Evolutionary conservation across 345 rosid species (phyloP), one percentile per base, ranked within the genome.

Genomic region (Alliaria petiolata): DNA sequence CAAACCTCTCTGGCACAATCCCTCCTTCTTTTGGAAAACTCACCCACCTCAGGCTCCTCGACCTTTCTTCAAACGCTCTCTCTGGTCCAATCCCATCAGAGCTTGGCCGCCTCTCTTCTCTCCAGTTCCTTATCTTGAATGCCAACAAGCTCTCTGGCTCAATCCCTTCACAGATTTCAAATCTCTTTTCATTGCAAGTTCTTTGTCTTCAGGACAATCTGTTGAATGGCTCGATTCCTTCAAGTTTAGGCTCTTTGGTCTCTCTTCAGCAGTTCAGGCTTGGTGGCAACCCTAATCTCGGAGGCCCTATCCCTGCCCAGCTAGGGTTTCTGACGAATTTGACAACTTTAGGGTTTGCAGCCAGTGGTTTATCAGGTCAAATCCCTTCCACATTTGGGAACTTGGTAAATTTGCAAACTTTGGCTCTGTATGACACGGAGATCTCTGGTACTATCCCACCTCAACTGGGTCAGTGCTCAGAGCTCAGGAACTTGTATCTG

Each of bases 51-150:
- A 86, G 86, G 74, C 95, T 91, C 34, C 76, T 93, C 4, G 98
- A 93, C 89, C 87, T 93, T 65, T 93, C 98, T 67, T 91, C 90
- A 4, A 93, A 93, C 96, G 78, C 96, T 58, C 89, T 93, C 63
- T 69, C 83, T 0, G 97, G 97, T 16, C 19, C 86, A 65, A 84
- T 93, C 39, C 96, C 98, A 10, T 74, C 62, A 51, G 86, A 87
- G 79, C 85, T 93, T 5, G 95, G 97, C 59, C 85, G 67, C 2
- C 93, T 89, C 55, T 78, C 90, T 25, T 81, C 86, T 26, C 95
- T 93, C 35, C 95, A 93, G 77, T 91, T 89, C 76, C 95, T 93
- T 74, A 87, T 84, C 77, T 78, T 91, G 79, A 83, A 84, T 74
- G 86, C 97, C 68, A 93, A 93, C 74, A 85, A 79, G 74, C 81